Evolutionary conservation across 73 alveolate species (phyloP), one percentile per base, ranked within the genome.

Genomic region (Paramecium sonneborni): DNA sequence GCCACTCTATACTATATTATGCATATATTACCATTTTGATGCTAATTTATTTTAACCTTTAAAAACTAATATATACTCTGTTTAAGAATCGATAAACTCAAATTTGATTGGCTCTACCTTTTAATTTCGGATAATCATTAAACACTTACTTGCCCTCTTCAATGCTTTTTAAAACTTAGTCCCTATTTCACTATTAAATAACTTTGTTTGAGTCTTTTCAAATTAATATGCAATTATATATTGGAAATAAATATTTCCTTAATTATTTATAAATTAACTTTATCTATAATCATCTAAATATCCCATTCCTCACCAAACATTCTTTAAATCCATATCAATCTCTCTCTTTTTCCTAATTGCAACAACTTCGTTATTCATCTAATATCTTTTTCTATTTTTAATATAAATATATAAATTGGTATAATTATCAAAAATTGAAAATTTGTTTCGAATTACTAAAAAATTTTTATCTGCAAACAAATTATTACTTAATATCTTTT

Each of bases 21-120:
- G 69, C 69, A 43, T 39, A 79, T 43, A 21, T 6, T 79, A 79
- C 90, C 90, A 79, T 79, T 79, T 79, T 62, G 90, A 39, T 79
- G 41, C 55, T 79, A 79, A 35, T 72, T 72, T 72, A 72, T 72
- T 72, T 72, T 72, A 72, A 35, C 62, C 86, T 35, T 35, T 35
- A 35, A 39, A 79, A 30, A 79, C 35, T 24, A 24, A 30, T 39
- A 30, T 41, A 43, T 44, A 30, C 90, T 30, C 46, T 24, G 90
- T 39, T 43, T 79, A 79, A 43, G 90, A 43, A 79, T 39, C 90
- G 74, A 43, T 14, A 79, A 79, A 79, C 90, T 79, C 90, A 44
- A 79, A 79, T 79, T 79, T 79, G 90, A 79, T 79, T 79, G 90
- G 90, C 28, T 79, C 55, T 79, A 44, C 69, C 39, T 30, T 79